phyloP scores from a whole-genome alignment of 148 eudicot genomes.

The Mesembryanthemum crystallinum region DNA sequence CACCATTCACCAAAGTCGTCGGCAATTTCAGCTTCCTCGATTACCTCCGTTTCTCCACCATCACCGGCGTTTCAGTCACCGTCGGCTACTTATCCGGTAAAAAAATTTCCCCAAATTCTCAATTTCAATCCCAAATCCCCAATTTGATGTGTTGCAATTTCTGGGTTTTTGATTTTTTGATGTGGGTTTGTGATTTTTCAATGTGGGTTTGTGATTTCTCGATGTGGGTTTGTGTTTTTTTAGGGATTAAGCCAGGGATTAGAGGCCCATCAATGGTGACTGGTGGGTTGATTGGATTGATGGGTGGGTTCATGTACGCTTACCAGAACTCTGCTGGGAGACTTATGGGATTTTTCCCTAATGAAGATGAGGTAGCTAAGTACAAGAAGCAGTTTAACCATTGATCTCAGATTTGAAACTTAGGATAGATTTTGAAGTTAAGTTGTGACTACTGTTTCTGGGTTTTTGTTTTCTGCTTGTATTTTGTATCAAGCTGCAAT shows the following conservation, averaged over 20 bases:
- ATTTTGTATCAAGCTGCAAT: background rate
- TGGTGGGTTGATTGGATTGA: slow-evolving; percentile 77
- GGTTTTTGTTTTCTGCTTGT: slow-evolving; percentile 1
- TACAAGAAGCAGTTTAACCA: slow-evolving; percentile 48
- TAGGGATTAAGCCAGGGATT: slow-evolving; percentile 84
- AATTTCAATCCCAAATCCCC: too few relatives aligned
- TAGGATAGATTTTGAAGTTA: slow-evolving; percentile 11
- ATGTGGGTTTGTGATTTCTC: background rate
- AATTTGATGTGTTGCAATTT: too few relatives aligned
- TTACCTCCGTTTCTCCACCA: slow-evolving; percentile 80
- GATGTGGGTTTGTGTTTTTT: slow-evolving; percentile 3
- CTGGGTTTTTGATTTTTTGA: background rate
- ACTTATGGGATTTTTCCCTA: slow-evolving; percentile 97
- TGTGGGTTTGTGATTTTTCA: background rate
- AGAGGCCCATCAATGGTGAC: slow-evolving; percentile 96
- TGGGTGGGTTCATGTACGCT: slow-evolving; percentile 98
- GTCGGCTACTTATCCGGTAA: slow-evolving; percentile 94
- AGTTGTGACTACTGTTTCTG: slow-evolving; percentile 4
- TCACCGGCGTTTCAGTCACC: slow-evolving; percentile 85
- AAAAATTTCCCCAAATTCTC: background rate
- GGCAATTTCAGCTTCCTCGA: slow-evolving; percentile 87
- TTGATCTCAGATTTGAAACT: slow-evolving; percentile 4
- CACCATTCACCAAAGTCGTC: slow-evolving; percentile 84
- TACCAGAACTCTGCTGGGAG: slow-evolving; percentile 91
- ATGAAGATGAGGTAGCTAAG: slow-evolving; percentile 80